Conservation (phyloP, 176 grass and related monocot species). For the Aegilops umbellulata region DNA sequence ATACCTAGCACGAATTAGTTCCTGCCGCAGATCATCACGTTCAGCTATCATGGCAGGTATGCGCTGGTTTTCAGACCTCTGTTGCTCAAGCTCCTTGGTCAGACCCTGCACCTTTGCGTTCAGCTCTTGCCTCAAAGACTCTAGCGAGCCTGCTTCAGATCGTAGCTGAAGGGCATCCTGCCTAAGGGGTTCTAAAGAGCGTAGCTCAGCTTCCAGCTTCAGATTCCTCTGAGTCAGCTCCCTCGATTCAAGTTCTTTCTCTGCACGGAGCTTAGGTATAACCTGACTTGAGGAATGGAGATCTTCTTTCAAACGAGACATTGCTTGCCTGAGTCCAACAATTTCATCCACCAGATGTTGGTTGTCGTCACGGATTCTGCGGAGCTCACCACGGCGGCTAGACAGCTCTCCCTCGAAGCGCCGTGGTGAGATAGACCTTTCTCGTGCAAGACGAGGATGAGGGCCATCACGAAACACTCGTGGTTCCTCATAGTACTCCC, state of each 20-base stretch:
- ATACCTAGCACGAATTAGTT: constrained; percentile 49
- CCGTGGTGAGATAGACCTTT: constrained; percentile 39
- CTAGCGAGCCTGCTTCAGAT: constrained; percentile 49
- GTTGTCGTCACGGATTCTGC: constrained; percentile 56
- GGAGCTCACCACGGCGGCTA: constrained; percentile 40
- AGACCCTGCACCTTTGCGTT: constrained; percentile 54
- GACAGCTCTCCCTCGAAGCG: constrained; percentile 48
- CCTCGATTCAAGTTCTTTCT: constrained; percentile 67
- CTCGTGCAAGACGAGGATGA: constrained; percentile 27
- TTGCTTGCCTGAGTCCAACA: constrained; percentile 43
- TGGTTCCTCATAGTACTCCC: constrained; percentile 33
- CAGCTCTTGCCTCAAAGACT: constrained; percentile 46
- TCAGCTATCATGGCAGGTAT: constrained; percentile 48
- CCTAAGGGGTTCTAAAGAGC: constrained; percentile 47
- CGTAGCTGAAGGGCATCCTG: constrained; percentile 54
- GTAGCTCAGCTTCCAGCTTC: constrained; percentile 66
- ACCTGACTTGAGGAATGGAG: constrained; percentile 47
- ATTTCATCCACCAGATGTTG: constrained; percentile 45
- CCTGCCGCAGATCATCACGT: constrained; percentile 49
- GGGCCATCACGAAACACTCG: constrained; percentile 41
- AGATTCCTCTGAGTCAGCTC: constrained; percentile 58
- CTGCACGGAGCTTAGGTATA: constrained; percentile 52
- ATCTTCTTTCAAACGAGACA: constrained; percentile 37
- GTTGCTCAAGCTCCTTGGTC: constrained; percentile 47
- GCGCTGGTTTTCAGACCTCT: constrained; percentile 44